Evolutionary conservation across 495 filamentous ascomycete species (phyloP), one percentile per base, ranked within the genome.

Genomic region (Stereocaulon alpinum): DNA sequence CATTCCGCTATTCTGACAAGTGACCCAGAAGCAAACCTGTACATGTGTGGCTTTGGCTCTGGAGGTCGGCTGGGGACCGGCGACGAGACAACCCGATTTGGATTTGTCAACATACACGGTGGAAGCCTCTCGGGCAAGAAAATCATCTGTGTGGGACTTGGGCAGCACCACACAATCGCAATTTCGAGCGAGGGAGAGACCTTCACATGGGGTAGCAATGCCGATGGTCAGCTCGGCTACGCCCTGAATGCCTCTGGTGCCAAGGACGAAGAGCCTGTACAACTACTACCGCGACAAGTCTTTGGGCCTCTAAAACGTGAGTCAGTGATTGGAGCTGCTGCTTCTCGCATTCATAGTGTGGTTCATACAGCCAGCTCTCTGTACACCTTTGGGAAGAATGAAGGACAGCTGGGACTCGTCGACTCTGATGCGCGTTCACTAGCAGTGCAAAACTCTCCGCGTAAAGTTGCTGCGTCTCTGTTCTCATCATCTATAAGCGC

Each of bases 321-420:
- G 68, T 67, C 73, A 2, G 80, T 96, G 22, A 67, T 88, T 32
- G 94, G 94, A 11, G 83, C 86, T 49, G 90, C 93, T 3, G 92
- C 91, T n/a, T 96, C 91, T 9, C 77, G 89, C 0, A 84, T 94
- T 18, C 93, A 98, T 69, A 96, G 90, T 0, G 91, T 93, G 10
- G 89, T 88, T 4, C 87, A 93, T 65, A 96, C 88, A 5, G 75
- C 77, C 2, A 79, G 82, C 3, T 89, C 90, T 24, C 74, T 98
- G 6, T 98, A 87, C 68, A 95, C 89, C 5, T 98, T 94, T 76
- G 93, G 93, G 20, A 95, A 93, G 70, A 98, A 97, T 63, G 83
- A 94, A 63, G 93, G 93, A 24, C 93, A 98, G 64, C 80, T 98
- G 49, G 94, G 93, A 4, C 75, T 98, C 45, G 86, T 96, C 67